A percentile compares a stretch with the other conserved stretches of the same genome.
These are phyloP conservation scores for Isoetes taiwanensis DNA, from an alignment of 75 land plant genomes.

Conservation along the genomic window DNA sequence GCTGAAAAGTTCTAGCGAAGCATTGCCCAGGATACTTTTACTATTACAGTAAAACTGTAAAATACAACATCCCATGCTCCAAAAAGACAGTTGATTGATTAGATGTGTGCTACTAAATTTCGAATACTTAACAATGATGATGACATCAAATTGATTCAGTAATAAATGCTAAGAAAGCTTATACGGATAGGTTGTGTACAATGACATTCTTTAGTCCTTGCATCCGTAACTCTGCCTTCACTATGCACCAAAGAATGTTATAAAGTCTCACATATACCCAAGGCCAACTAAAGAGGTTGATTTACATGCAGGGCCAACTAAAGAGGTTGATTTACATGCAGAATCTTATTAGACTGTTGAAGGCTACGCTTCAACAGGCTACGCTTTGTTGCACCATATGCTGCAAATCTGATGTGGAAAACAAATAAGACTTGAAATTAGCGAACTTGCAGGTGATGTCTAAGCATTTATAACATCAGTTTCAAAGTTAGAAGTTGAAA, in stretches of 20 bases:
- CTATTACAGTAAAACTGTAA: not conserved
- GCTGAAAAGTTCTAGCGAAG: not conserved
- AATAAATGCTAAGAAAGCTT: too few relatives aligned
- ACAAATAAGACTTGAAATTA: too few relatives aligned
- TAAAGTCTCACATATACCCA: not conserved
- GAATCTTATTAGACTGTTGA: slow-evolving; percentile 88
- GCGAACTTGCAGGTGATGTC: too few relatives aligned
- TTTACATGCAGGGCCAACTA: too few relatives aligned
- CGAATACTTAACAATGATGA: too few relatives aligned
- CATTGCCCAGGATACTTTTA: too few relatives aligned
- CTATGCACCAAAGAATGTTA: not conserved
- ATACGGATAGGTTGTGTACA: slow-evolving; percentile 90
- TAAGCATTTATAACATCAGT: too few relatives aligned
- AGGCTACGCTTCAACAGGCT: too few relatives aligned
- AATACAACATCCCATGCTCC: slow-evolving; percentile 5
- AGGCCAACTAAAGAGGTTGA: not conserved
- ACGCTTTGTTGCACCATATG: slow-evolving; percentile 97
- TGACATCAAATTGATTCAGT: too few relatives aligned
- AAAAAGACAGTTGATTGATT: not conserved
- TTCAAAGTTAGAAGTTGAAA: too few relatives aligned
- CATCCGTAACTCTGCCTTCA: slow-evolving; percentile 89
- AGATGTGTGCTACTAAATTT: not conserved
- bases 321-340: slow-evolving; percentile 76
- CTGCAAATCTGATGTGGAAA: slow-evolving; percentile 99
- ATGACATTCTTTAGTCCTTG: slow-evolving; percentile 72